Evolutionary conservation across 2,329 filamentous ascomycete species (phyloP), one percentile per base, ranked within the genome.

Genomic region (Fusarium lyarnte): DNA sequence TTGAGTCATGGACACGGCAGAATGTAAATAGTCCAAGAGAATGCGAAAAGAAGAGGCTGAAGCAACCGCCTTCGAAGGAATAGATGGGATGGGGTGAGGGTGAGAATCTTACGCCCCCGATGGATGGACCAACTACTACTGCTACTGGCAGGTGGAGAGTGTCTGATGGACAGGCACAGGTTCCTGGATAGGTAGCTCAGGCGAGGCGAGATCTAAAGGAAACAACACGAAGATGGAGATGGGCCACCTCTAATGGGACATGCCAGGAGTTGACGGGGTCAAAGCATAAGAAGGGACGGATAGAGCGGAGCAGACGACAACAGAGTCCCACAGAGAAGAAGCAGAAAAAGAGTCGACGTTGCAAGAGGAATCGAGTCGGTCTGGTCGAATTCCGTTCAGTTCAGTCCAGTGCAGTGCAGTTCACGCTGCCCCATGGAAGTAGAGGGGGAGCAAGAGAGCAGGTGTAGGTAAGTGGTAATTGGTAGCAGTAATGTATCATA

Each of bases 21-120:
- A 63, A 65, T 66, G 76, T 78, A 78, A 76, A 78, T 78, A 78
- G 67, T 70, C 63, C 43, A 70, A 54, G 63, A 49, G 45, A 38
- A 58, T 46, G 46, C 25, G 66, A 66, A 46, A 55, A 51, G 55
- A 72, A 43, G 38, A 58, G 55, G 46, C 45, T 59, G 51, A 51
- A 73, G 60, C 55, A 69, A 38, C 58, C 63, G 54, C 61, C 51
- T 42, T 73, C 27, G 58, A 69, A 36, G 49, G 57, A 55, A 41
- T 27, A 57, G 64, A 74, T 70, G 62, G 33, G 49, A 41, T 58
- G 52, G 70, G 67, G 64, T 65, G 67, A 74, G 62, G 43, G 59
- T 68, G 52, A 73, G 64, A 74, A 69, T 77, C 74, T 77, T 61
- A 77, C 73, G 70, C 70, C 70, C 70, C 70, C 59, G 41, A 69